Conservation (phyloP, 2,329 filamentous ascomycete genomes). For the Chrysoporthe austroafricana region DNA sequence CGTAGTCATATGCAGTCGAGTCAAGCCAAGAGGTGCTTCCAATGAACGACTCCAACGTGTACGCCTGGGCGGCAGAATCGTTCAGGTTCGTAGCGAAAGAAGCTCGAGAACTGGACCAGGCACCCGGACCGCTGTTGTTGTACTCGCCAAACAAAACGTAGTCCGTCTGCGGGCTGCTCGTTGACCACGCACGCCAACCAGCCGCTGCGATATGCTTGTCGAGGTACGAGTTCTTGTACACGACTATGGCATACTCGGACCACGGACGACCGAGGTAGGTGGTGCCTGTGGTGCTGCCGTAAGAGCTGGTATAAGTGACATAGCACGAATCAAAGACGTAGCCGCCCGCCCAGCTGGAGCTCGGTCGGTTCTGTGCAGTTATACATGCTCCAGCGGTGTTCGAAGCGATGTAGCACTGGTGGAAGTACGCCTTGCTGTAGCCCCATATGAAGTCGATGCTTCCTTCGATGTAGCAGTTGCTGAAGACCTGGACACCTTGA, state of each 20-base stretch:
- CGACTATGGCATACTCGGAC: slow-evolving; percentile 36
- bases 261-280: slow-evolving; percentile 35
- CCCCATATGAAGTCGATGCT: slow-evolving; percentile 39
- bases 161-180: slow-evolving; percentile 38
- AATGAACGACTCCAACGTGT: slow-evolving; percentile 43
- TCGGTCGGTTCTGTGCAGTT: slow-evolving; percentile 39
- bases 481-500: slow-evolving; percentile 39
- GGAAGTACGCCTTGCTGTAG: slow-evolving; percentile 41
- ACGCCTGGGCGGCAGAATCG: slow-evolving; percentile 39
- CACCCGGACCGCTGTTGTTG: slow-evolving; percentile 39
- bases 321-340: slow-evolving; percentile 40
- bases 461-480: slow-evolving; percentile 40
- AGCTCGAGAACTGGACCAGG: slow-evolving; percentile 39
- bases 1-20: slow-evolving; percentile 43
- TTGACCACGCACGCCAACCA: slow-evolving; percentile 41
- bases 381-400: slow-evolving; percentile 40
- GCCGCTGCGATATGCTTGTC: slow-evolving; percentile 39
- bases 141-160: slow-evolving; percentile 40
- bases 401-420: slow-evolving; percentile 43
- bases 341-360: slow-evolving; percentile 36
- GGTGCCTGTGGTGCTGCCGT: slow-evolving; percentile 29
- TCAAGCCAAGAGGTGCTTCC: slow-evolving; percentile 48
- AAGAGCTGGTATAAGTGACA: slow-evolving; percentile 31
- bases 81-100: slow-evolving; percentile 43
- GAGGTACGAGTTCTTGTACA: slow-evolving; percentile 41